Conservation (phyloP, 208 protist species). For the Trypanosoma melophagium region DNA sequence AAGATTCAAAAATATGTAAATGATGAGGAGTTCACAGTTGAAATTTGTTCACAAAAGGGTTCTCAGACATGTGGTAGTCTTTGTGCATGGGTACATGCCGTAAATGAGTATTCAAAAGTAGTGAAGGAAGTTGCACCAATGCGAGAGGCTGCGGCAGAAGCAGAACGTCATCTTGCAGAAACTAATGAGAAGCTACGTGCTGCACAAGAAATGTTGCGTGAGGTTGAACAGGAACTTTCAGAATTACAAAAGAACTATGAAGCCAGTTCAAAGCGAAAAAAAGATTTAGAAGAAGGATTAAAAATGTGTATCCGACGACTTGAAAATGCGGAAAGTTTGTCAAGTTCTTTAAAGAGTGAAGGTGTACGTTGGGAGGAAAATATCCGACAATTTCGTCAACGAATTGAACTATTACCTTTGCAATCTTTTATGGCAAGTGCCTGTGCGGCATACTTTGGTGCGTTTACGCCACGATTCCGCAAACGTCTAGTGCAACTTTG, state of each 20-base stretch:
- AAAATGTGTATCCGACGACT: conserved; percentile 87
- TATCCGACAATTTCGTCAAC: conserved; percentile 69
- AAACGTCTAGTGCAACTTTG: conserved; percentile 84
- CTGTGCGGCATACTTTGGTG: conserved; percentile 93
- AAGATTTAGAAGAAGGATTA: conserved; percentile 86
- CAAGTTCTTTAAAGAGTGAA: conserved; percentile 92
- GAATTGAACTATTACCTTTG: conserved; percentile 83
- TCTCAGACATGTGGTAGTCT: conserved; percentile 95
- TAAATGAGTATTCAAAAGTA: conserved; percentile 94
- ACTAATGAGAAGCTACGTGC: conserved; percentile 86
- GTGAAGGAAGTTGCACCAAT: conserved; percentile 96
- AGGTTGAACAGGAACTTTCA: conserved; percentile 91
- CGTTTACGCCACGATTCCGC: conserved; percentile 93
- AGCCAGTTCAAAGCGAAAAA: conserved; percentile 85
- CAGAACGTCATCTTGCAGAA: conserved; percentile 83
- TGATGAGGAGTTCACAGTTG: conserved; percentile 94
- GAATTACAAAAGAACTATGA: conserved; percentile 90
- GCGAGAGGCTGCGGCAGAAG: conserved; percentile 86
- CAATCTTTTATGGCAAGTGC: conserved; percentile 95
- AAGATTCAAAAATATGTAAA: conserved; percentile 94
- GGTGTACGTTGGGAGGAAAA: conserved; percentile 93
- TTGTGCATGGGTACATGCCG: conserved; percentile 96
- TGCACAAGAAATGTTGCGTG: conserved; percentile 87
- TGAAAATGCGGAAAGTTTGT: conserved; percentile 94
- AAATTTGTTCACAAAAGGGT: conserved; percentile 90